Evolutionary conservation across 768 basidiomycete genomes (phyloP).

Genomic region (Russula abietina): DNA sequence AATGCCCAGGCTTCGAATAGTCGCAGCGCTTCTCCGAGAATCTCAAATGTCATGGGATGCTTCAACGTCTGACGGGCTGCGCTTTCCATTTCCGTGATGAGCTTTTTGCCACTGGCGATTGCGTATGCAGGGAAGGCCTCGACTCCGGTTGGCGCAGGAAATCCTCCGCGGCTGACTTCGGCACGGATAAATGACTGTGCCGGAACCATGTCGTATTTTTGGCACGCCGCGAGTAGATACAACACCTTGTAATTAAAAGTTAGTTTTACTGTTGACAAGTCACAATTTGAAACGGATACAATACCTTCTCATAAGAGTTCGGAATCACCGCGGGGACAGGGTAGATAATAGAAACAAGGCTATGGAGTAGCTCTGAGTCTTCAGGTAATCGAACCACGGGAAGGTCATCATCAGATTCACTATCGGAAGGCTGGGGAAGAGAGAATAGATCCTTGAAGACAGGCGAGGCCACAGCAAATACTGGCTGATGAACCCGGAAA

Average conservation of each 20-base stretch:
- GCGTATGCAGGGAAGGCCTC: no score
- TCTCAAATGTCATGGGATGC: no score
- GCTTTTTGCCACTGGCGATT: no score
- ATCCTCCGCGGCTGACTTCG: no score
- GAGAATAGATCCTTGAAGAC: not conserved
- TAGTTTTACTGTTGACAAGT: not conserved
- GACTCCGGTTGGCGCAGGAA: no score
- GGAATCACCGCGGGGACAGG: constrained; percentile 3
- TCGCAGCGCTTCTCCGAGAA: no score
- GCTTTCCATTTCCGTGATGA: no score
- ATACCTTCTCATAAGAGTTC: not conserved
- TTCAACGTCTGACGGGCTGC: no score
- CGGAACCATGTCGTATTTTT: constrained; percentile 25
- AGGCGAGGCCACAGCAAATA: constrained; percentile 1
- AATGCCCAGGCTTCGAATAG: no score
- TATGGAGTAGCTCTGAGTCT: not conserved
- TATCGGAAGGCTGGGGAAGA: not conserved
- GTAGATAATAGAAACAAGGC: constrained; percentile 5
- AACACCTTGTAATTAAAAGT: not conserved
- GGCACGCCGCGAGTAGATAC: constrained; percentile 18
- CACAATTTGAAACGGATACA: not conserved
- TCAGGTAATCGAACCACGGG: not conserved
- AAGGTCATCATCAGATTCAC: not conserved
- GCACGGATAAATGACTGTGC: no score
- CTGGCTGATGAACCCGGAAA: constrained; percentile 9